Evolutionary conservation across 495 filamentous ascomycete species (phyloP), one percentile per base, ranked within the genome.

Genomic region (Thozetella sp.): DNA sequence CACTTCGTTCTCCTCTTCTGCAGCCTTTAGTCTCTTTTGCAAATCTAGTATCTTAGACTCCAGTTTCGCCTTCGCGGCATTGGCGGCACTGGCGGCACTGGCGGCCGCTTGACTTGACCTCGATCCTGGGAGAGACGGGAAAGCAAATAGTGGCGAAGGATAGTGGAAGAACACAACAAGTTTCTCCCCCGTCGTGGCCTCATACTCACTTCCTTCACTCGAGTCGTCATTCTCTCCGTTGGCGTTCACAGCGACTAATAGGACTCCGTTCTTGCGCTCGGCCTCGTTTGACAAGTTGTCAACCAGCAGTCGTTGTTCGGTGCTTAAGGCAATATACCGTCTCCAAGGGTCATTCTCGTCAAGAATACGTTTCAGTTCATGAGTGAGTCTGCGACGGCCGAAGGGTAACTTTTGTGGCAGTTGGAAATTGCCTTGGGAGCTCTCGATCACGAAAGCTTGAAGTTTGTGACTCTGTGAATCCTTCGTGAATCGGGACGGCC

Each of bases 11-110:
- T 6, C 30, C 9, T 37, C 30, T 37, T 4, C 27, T 12, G 54
- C 56, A 19, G 57, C 60, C 34, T 72, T 66, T 46, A 6, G 9
- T 9, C 17, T 17, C 30, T 6, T 37, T 37, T 6, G 6, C 30
- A 6, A 17, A 17, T 37, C 30, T 6, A 17, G 9, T 37, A 9
- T 6, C 30, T 37, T 37, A n/a, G n/a, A n/a, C n/a, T n/a, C n/a
- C n/a, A n/a, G n/a, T n/a, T n/a, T n/a, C n/a, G n/a, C n/a, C n/a
- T n/a, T n/a, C n/a, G n/a, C n/a, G n/a, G n/a, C n/a, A n/a, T n/a
- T n/a, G n/a, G n/a, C n/a, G n/a, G n/a, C n/a, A n/a, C n/a, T n/a
- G n/a, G n/a, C n/a, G n/a, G n/a, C n/a, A n/a, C n/a, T n/a, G n/a
- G n/a, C n/a, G n/a, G n/a, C n/a, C n/a, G n/a, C n/a, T n/a, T n/a